Conservation (phyloP, 257 asterid species). For the Solanum tarapatanum region DNA sequence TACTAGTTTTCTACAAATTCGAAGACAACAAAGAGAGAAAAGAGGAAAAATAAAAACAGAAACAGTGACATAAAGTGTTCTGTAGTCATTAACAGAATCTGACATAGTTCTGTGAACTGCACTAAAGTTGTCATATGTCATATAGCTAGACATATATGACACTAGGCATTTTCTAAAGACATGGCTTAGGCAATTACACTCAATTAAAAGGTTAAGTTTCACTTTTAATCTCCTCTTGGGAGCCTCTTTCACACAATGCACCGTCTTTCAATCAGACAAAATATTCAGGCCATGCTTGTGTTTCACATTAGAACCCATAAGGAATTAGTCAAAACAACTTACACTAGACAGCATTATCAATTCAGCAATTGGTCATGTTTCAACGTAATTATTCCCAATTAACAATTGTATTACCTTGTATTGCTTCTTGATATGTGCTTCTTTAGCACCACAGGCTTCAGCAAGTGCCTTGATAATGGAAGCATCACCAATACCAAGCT, state of each 20-base stretch:
- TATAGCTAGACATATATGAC: background rate
- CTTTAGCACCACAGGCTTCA: slow-evolving; percentile 85
- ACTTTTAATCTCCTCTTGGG: background rate
- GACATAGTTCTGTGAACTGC: background rate
- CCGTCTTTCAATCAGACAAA: background rate
- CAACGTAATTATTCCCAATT: background rate
- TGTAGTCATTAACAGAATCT: background rate
- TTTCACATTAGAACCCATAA: background rate
- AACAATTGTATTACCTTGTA: slow-evolving; percentile 38
- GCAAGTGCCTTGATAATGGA: slow-evolving; percentile 83
- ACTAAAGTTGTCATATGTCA: background rate
- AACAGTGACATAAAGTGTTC: background rate
- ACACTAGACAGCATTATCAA: background rate
- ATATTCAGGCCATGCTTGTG: background rate
- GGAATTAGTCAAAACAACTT: background rate
- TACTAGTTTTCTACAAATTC: background rate
- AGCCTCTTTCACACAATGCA: background rate
- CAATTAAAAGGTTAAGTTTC: background rate
- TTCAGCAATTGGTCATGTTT: background rate
- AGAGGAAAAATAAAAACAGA: background rate
- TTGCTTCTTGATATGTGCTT: slow-evolving; percentile 63
- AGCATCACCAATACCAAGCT: slow-evolving; percentile 91
- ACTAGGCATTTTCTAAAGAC: background rate
- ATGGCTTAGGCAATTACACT: background rate
- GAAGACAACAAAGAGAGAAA: background rate